Base-by-base conservation (phyloP, 164 flowering plant genomes). In the Sextonia rubra region DNA sequence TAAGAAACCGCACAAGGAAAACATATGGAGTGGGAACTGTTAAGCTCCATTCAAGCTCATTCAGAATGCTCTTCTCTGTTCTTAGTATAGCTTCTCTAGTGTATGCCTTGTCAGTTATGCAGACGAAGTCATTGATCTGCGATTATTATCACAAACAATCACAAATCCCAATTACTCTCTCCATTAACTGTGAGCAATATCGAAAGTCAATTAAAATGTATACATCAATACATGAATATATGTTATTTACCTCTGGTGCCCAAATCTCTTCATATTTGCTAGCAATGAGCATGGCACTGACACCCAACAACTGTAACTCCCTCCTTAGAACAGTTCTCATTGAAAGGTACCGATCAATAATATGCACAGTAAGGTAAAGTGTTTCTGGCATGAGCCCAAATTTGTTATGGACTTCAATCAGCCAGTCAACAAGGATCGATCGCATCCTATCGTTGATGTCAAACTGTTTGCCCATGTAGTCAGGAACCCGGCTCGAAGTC, bases 241-340 rank as follows among this genome's bases (percentile, higher is more conserved):
- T 15, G 37, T 14, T 23, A 24, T 27, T 11, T 60, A 90, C 92
- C 89, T 94, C 90, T 66, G 97, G 99, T 15, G 97, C 91, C 94
- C 99, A 95, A 37, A 95, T 93, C 77, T 95, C 99, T 74, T 95
- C 99, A 70, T 95, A 93, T 68, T 95, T 95, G 73, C 91, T 88
- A 71, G 98, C 97, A 2, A 86, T 84, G 6, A 94, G 93, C 91
- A 90, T 88, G 27, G 97, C 87, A 67, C 92, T 73, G 3, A 95
- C 81, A 69, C 99, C 99, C 6, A 90, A 77, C 44, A 91, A 74
- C 83, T 95, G 98, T 70, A 93, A 61, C 70, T 95, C 97, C 71
- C 76, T 87, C 72, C 96, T 88, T 0, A 78, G 71, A 2, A 90
- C 89, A 2, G 64, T 52, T 79, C 86, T 85, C 15, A 73, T 55